Evolutionary conservation across 805 yeast species (phyloP).

Genomic region (Sugiyamaella valdiviana): DNA sequence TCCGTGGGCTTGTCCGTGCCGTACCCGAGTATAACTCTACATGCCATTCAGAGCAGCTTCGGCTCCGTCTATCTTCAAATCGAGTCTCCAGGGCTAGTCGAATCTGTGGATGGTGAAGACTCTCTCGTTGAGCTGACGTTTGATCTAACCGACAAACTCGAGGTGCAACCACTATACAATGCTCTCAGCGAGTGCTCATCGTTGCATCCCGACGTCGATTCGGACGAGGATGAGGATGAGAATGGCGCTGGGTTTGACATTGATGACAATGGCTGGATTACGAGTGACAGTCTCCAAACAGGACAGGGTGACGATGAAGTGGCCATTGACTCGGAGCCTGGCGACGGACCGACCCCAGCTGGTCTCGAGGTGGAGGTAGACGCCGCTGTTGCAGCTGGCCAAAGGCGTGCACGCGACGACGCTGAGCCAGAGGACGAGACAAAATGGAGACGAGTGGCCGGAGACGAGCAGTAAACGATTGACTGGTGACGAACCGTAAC

Average conservation of each 20-base stretch:
- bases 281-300: neutral
- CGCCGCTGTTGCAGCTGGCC: constrained; percentile 13
- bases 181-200: constrained; percentile 23
- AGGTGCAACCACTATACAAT: constrained; percentile 12
- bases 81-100: constrained; percentile 6
- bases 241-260: constrained; percentile 5
- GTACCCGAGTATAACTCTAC: constrained; percentile 23
- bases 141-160: neutral
- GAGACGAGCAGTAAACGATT: neutral
- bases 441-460: constrained; percentile 21
- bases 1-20: constrained; percentile 19
- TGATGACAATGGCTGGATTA: constrained; percentile 11
- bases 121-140: constrained; percentile 12
- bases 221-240: constrained; percentile 11
- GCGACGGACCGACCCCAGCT: constrained; percentile 14
- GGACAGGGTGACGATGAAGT: constrained; percentile 16
- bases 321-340: constrained; percentile 9
- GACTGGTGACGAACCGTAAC: neutral
- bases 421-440: constrained; percentile 8
- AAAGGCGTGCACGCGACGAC: constrained; percentile 15
- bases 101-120: neutral
- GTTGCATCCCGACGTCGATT: constrained; percentile 21
- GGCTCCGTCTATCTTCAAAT: constrained; percentile 21
- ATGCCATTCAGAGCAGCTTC: constrained; percentile 22
- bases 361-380: constrained; percentile 20